phyloP scores from a whole-genome alignment of 768 basidiomycete species.

The Gymnopilus dilepis region DNA sequence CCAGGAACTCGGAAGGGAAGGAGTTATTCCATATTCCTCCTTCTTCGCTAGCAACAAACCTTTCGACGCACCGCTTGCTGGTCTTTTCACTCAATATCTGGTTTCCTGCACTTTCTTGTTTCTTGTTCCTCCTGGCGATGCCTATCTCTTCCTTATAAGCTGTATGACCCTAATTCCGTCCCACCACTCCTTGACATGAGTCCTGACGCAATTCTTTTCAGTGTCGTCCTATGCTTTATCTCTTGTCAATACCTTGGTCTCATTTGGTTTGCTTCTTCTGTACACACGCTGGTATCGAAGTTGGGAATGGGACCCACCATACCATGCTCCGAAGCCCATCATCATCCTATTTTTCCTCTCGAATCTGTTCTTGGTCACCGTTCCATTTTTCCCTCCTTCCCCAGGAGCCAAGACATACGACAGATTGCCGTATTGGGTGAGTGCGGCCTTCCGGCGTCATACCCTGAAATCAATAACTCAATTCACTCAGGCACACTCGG shows the following conservation, averaged over 20 bases:
- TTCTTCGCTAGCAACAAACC: slow-evolving; percentile 77
- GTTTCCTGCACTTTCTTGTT: slow-evolving; percentile 60
- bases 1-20: slow-evolving; percentile 77
- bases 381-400: slow-evolving; percentile 67
- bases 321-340: slow-evolving; percentile 54
- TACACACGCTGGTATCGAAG: slow-evolving; percentile 48
- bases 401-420: slow-evolving; percentile 57
- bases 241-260: slow-evolving; percentile 63
- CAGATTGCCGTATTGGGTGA: slow-evolving; percentile 71
- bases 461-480: neutral
- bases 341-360: slow-evolving; percentile 64
- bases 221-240: slow-evolving; percentile 63
- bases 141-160: slow-evolving; percentile 73
- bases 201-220: slow-evolving; percentile 27
- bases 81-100: slow-evolving; percentile 65
- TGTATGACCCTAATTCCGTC: slow-evolving; percentile 40
- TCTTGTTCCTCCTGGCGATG: slow-evolving; percentile 71
- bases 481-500: slow-evolving; percentile 49
- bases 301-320: slow-evolving; percentile 70
- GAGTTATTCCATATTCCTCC: slow-evolving; percentile 65
- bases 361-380: slow-evolving; percentile 65
- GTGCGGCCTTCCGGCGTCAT: slow-evolving; percentile 25
- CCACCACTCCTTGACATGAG: neutral
- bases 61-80: slow-evolving; percentile 68
- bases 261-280: slow-evolving; percentile 67